Base-by-base conservation (phyloP, 495 filamentous ascomycete species). In the Penicillium macrosclerotiorum region DNA sequence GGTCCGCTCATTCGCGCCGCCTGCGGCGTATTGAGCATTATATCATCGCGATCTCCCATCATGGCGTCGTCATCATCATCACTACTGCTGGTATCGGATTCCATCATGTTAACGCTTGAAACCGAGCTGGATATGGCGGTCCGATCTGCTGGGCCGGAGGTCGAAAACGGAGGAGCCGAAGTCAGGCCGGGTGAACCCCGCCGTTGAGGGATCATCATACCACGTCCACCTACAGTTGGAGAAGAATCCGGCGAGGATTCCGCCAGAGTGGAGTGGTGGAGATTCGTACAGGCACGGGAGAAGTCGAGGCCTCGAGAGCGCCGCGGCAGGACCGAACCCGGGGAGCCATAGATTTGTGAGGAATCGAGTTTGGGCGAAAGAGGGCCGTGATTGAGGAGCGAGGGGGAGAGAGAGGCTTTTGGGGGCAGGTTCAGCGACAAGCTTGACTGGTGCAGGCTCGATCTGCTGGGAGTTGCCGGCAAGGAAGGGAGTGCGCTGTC, bases 251-350 rank as follows among this genome's bases (percentile, higher is more conserved):
- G 93, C n/a, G 88, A 93, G 0, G 88, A 85, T 54, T 90, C 84
- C 42, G 90, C 90, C 6, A 96, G 76, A 2, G 86, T 97, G 17
- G 93, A 96, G 65, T 97, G 94, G 69, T 98, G 93, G 8, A 98
- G 77, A 52, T 90, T 95, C 4, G 93, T 97, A 45, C 90, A 92
- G 33, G 89, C 90, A 52, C 91, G 79, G n/a, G 90, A 88, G 65
- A 93, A 95, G 60, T 96, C 91, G 37, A 95, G 68, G 22, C 90
- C 90, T 18, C 91, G 81, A 5, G 89, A 94, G 37, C 90, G 83
- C 38, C 91, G 78, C 34, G 91, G 91, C 11, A 96, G 78, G 13
- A 91, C 84, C 12, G 88, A 93, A n/a, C 80, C 75, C 12, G 85
- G 83, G 3, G 89, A 89, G 34, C 87, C 86, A 71, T 93, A 96